phyloP scores from a whole-genome alignment of 2,329 filamentous ascomycete species.

The Pezicula neosporulosa region DNA sequence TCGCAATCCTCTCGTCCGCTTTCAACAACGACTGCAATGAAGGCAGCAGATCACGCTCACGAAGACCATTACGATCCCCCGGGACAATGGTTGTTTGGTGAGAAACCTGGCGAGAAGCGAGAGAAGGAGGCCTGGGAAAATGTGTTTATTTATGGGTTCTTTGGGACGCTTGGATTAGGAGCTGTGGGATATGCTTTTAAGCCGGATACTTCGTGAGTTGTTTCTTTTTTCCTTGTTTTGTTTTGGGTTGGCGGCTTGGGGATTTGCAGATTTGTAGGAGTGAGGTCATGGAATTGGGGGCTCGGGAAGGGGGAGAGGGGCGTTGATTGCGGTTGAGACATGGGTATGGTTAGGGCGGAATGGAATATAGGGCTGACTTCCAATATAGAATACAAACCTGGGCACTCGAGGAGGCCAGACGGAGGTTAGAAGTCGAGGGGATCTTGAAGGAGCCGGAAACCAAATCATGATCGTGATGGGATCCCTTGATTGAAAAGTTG shows the following conservation, averaged over 20 bases:
- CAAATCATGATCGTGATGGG: conserved; percentile 15
- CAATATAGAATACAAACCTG: conserved; percentile 88
- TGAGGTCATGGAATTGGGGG: neutral
- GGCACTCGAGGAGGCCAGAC: conserved; percentile 94
- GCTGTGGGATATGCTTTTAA: conserved; percentile 89
- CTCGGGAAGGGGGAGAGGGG: neutral
- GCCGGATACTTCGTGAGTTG: conserved; percentile 98
- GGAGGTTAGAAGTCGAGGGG: conserved; percentile 93
- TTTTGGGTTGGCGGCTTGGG: conserved; percentile 4
- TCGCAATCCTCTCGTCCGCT: neutral
- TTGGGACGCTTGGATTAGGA: conserved; percentile 69
- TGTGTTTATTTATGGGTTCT: conserved; percentile 80
- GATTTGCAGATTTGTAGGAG: neutral
- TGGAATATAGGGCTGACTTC: conserved; percentile 24
- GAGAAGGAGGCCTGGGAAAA: conserved; percentile 97
- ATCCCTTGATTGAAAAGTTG: neutral
- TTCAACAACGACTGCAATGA: neutral
- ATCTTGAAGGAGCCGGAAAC: conserved; percentile 75
- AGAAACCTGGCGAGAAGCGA: conserved; percentile 93
- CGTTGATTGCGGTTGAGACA: neutral
- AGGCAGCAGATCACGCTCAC: conserved; percentile 21
- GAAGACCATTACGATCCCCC: conserved; percentile 78
- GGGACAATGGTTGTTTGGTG: conserved; percentile 86
- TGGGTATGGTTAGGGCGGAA: no score
- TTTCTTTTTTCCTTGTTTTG: conserved; percentile 9